phyloP scores from a whole-genome alignment of 1,284 basidiomycete genomes.

The Fomitopsis betulina region DNA sequence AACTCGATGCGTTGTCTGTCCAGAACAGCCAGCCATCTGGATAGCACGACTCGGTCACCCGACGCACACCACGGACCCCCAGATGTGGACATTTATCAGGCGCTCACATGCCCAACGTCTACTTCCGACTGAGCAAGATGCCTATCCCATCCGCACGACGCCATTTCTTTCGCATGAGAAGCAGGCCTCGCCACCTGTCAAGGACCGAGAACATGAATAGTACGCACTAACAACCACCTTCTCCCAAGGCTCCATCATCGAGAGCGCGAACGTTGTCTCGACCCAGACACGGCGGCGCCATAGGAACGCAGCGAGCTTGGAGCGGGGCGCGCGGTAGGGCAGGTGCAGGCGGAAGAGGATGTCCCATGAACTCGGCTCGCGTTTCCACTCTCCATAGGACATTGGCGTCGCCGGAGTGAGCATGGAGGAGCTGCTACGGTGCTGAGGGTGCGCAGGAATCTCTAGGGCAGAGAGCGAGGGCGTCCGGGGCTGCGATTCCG shows the following conservation, averaged over 20 bases:
- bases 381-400: constrained; percentile 16
- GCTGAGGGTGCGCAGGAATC: not conserved
- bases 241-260: constrained; percentile 57
- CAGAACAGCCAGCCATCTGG: no score
- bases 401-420: not conserved
- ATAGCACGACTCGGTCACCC: no score
- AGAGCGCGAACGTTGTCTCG: constrained; percentile 48
- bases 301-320: constrained; percentile 31
- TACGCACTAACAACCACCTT: constrained; percentile 48
- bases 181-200: no score
- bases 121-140: not conserved
- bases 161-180: no score
- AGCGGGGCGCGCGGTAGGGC: constrained; percentile 33
- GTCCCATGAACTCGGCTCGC: constrained; percentile 17
- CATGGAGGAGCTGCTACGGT: not conserved
- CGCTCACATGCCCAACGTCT: no score
- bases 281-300: constrained; percentile 48
- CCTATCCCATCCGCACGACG: not conserved
- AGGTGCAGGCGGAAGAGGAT: constrained; percentile 23
- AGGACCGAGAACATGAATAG: no score
- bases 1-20: no score
- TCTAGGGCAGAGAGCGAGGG: not conserved
- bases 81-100: no score
- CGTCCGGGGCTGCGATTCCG: not conserved
- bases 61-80: no score